A percentile compares a stretch with the other conserved stretches of the same genome.
Conservation (phyloP, 2,329 filamentous ascomycete species). For the Clonostachys sp. region DNA sequence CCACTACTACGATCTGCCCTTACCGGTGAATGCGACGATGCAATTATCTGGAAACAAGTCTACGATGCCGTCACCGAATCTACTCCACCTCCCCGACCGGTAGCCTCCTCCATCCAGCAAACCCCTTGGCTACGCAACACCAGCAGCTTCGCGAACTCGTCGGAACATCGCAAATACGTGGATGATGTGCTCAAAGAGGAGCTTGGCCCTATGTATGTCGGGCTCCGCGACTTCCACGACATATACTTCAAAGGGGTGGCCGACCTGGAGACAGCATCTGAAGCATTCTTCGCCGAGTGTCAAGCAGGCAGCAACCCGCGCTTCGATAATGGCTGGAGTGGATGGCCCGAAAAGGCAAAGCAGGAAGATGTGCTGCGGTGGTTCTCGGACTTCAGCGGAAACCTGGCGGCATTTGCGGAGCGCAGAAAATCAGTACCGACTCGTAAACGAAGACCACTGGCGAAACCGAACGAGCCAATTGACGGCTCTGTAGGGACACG, state of each 20-base stretch:
- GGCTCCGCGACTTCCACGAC: conserved; percentile 22
- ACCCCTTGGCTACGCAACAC: too few relatives aligned
- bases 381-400: conserved; percentile 19
- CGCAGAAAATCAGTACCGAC: conserved; percentile 8
- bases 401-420: conserved; percentile 17
- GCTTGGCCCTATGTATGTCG: conserved; percentile 25
- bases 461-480: conserved; percentile 16
- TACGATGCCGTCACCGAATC: too few relatives aligned
- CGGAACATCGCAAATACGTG: too few relatives aligned
- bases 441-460: conserved; percentile 15
- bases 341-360: conserved; percentile 25
- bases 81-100: too few relatives aligned
- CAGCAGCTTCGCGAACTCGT: too few relatives aligned
- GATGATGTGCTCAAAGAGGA: conserved; percentile 24
- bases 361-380: conserved; percentile 25
- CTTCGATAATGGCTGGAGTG: conserved; percentile 21
- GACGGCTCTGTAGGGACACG: conserved; percentile 11
- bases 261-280: conserved; percentile 20
- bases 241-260: conserved; percentile 22
- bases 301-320: conserved; percentile 18
- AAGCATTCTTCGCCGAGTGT: conserved; percentile 26
- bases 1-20: too few relatives aligned
- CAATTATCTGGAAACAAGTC: too few relatives aligned
- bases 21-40: too few relatives aligned
- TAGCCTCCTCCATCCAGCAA: too few relatives aligned